A percentile compares a stretch with the other conserved stretches of the same genome.
phyloP scores from a whole-genome alignment of 148 eudicot species.

The Silene latifolia region DNA sequence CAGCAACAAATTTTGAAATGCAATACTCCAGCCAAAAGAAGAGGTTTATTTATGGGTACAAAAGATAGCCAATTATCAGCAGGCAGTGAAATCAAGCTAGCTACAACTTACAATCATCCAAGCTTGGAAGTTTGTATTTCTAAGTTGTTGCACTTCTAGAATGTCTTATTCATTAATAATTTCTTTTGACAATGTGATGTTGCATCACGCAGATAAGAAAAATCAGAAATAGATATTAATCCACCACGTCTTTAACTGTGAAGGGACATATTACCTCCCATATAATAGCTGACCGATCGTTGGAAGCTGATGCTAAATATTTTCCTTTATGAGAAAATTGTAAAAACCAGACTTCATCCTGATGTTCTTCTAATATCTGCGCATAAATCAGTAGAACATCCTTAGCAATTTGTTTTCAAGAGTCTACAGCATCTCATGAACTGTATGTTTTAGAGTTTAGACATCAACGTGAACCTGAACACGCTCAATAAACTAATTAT shows the following conservation, averaged over 20 bases:
- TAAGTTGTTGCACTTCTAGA: background rate
- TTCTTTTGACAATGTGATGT: background rate
- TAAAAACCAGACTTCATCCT: constrained; percentile 77
- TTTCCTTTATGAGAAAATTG: constrained; percentile 74
- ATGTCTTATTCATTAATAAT: too few species aligned
- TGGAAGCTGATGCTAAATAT: constrained; percentile 83
- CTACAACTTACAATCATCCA: background rate
- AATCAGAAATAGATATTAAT: background rate
- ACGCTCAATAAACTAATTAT: background rate
- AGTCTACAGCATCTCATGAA: background rate
- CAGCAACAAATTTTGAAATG: background rate
- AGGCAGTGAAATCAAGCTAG: background rate
- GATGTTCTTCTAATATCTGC: constrained; percentile 63
- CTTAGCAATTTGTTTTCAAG: background rate
- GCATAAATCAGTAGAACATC: constrained; percentile 18
- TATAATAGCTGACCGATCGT: constrained; percentile 59
- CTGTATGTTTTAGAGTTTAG: background rate
- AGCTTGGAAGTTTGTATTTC: background rate
- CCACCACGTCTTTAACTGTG: background rate
- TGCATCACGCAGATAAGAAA: background rate
- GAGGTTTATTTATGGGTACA: background rate
- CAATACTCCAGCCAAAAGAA: background rate
- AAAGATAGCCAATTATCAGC: background rate
- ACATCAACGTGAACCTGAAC: background rate
- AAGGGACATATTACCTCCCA: constrained; percentile 67